Percentiles rank a stretch among this genome's conserved stretches.
These are phyloP conservation scores for Posidonia oceanica DNA, from an alignment of 116 monocot genomes.

Conservation along the genomic window DNA sequence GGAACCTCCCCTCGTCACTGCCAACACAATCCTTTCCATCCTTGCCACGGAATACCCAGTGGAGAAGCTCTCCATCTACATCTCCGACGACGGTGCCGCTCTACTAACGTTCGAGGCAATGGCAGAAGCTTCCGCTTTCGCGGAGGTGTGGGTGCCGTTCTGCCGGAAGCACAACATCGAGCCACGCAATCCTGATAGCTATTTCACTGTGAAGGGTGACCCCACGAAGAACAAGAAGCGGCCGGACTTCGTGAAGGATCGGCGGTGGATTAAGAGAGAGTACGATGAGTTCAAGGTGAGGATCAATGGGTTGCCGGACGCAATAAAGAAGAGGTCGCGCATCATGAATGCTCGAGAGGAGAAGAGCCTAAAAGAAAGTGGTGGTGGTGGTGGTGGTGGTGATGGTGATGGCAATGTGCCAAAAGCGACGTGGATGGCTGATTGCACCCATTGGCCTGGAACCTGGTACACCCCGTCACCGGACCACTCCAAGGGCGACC, in stretches of 20 bases:
- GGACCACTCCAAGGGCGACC: conserved; percentile 67
- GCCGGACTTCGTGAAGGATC: conserved; percentile 82
- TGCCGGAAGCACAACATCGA: conserved; percentile 89
- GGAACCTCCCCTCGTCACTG: conserved; percentile 83
- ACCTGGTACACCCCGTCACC: conserved; percentile 38
- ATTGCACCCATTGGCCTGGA: conserved; percentile 82
- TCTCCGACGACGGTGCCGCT: conserved; percentile 83
- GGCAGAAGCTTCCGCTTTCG: conserved; percentile 67
- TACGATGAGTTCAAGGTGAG: conserved; percentile 97
- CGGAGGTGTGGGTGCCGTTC: conserved; percentile 86
- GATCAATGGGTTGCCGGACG: conserved; percentile 73
- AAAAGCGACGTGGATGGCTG: conserved; percentile 93
- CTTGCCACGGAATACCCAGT: conserved; percentile 88
- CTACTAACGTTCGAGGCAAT: conserved; percentile 88
- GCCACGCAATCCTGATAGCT: conserved; percentile 75
- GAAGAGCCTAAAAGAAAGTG: conserved; percentile 26
- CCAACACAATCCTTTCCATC: conserved; percentile 79
- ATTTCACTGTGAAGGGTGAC: conserved; percentile 60
- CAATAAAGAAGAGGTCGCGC: conserved; percentile 39
- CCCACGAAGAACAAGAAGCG: conserved; percentile 88
- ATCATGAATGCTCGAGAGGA: conserved; percentile 31
- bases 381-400: conserved; percentile 5
- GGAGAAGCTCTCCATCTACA: conserved; percentile 71
- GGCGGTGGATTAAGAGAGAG: conserved; percentile 89
- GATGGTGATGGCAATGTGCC: conserved; percentile 1